Base-by-base conservation (phyloP, 768 basidiomycete genomes). In the Trichaptum fuscoviolaceum region DNA sequence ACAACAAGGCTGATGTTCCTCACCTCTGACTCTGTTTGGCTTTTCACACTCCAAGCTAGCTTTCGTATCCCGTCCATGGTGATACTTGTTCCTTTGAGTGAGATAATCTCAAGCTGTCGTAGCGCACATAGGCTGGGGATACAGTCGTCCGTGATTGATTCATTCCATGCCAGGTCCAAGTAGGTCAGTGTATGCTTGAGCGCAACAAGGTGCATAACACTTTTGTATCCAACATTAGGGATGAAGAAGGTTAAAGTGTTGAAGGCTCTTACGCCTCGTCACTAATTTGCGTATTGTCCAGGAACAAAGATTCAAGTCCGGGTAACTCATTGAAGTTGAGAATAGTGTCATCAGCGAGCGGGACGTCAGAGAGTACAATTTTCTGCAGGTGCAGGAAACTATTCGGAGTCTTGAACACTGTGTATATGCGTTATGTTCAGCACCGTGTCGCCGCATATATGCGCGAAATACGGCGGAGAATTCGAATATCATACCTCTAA, bases 11-110 rank as follows among this genome's bases (percentile, higher is more conserved):
- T 80, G 62, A 87, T 77, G 23, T 77, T 65, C 6, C 82, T 79
- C 17, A 75, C 72, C 26, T 81, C 79, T 36, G 73, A 69, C 64
- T 74, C 30, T 67, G 58, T 84, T 77, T 8, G 69, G 69, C 12
- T 70, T 69, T 34, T 61, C 15, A 34, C 59, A 61, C 25, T 34
- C 25, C 30, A 61, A 0, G 83, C 82, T 26, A 89, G 75, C 10
- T 78, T 79, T 30, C 88, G 83, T 30, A 90, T 74, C 2, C 89
- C 89, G 1, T 73, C 72, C 83, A 90, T 89, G 34, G 77, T 76
- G 66, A 90, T 78, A 23, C 76, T 70, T 1, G 88, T 90, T 60
- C 80, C 86, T 17, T 81, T 71, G 52, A 89, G 78, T 4, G 83
- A 82, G 26, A 90, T 78, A 67, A 80, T 83, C 1, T 74, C 72